Evolutionary conservation across 192 early-diverging fungal species (phyloP), one percentile per base, ranked within the genome.

Genomic region (Umbelopsis sp.): DNA sequence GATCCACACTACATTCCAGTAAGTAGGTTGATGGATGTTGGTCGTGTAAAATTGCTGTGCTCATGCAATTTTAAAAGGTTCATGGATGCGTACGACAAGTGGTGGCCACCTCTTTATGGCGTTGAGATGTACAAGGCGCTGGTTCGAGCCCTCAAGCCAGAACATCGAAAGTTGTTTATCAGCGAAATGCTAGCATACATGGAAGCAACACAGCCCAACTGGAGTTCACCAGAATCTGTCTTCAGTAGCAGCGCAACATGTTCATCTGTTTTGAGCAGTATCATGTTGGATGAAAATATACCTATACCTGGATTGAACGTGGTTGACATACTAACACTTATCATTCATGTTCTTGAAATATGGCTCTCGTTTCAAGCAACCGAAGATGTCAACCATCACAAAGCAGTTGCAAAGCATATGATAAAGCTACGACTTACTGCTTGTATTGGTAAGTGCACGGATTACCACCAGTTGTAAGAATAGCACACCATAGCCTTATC

Each of bases 221-320:
- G 25, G 31, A 62, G 25, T 34, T 34, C 56, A 26, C 29, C 29
- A n/a, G 56, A 62, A 4, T 62, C 31, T 11, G 26, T 32, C 4
- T 62, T 62, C 56, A 62, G 56, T 20, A 62, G 29, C 17, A 62
- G 56, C 34, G 56, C 56, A 4, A 62, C 56, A 2, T 62, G 56
- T n/a, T 29, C 56, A 14, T 62, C 56, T 20, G 56, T 32, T 9
- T 14, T 62, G 31, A 62, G 56, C 17, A 62, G 56, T 31, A 34
- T 62, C 56, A 10, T 62, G 29, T 26, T 62, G 26, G 56, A 62
- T 16, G 56, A 62, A 29, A 29, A 62, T 2, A 20, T 62, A 10
- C 25, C 16, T 6, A 62, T 62, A 3, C 56, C 31, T 32, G 56
- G 31, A 20, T n/a, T 62, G 0, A 36, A 62, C 14, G 56, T 62